phyloP scores from a whole-genome alignment of 768 basidiomycete genomes.

The Suillus plorans region DNA sequence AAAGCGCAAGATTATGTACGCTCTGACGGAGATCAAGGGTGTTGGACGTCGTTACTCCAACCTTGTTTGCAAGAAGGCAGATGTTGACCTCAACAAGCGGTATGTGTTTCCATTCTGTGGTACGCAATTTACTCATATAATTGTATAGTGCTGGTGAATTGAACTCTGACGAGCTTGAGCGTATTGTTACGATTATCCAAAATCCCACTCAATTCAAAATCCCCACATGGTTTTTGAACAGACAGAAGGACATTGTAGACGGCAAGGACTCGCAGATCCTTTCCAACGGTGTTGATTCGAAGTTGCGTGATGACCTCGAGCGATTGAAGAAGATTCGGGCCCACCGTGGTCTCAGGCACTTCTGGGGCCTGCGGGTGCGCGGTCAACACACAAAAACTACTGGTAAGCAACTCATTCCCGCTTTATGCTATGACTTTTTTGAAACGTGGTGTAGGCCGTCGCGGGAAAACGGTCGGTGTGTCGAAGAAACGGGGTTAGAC shows the following conservation, averaged over 20 bases:
- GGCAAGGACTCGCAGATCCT: conserved; percentile 96
- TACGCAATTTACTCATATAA: conserved; percentile 8
- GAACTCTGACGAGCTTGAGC: conserved; percentile 99
- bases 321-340: conserved; percentile 98
- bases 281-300: conserved; percentile 96
- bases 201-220: conserved; percentile 99
- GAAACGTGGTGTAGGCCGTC: conserved; percentile 60
- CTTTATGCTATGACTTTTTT: neutral
- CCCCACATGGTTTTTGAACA: conserved; percentile 98
- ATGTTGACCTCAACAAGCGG: conserved; percentile 99
- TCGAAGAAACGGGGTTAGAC: conserved; percentile 80
- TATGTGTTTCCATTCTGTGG: conserved; percentile 38
- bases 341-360: conserved; percentile 90
- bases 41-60: conserved; percentile 99
- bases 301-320: conserved; percentile 97
- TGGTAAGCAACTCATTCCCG: conserved; percentile 44
- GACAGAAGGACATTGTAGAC: conserved; percentile 96
- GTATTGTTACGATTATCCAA: conserved; percentile 98
- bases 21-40: conserved; percentile 99
- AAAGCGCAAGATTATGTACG: conserved; percentile 99
- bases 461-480: conserved; percentile 95
- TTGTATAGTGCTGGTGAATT: conserved; percentile 88
- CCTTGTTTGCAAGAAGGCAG: conserved; percentile 99
- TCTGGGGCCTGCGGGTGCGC: conserved; percentile 92
- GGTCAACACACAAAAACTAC: conserved; percentile 99